Evolutionary conservation across 352 stramenopile genomes (phyloP).

Genomic region (Aphanomyces stellatus): DNA sequence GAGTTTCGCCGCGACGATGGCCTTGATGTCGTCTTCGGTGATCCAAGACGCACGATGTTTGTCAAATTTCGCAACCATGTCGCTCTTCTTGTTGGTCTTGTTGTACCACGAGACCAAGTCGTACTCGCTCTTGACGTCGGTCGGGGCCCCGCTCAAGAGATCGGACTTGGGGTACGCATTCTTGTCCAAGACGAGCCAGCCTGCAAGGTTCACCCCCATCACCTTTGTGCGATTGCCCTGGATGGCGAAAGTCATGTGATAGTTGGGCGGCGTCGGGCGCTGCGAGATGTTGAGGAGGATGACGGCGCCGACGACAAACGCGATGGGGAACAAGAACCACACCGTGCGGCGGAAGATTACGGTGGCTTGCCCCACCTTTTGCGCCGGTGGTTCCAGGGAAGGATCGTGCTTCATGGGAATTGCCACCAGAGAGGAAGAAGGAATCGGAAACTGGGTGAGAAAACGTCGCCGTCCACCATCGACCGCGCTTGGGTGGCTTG

Average conservation of each 20-base stretch:
- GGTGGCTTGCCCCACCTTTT: neutral
- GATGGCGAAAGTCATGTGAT: slow-evolving; percentile 26
- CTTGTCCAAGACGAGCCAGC: slow-evolving; percentile 27
- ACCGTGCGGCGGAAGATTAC: neutral
- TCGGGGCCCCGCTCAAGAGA: slow-evolving; percentile 24
- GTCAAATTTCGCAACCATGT: slow-evolving; percentile 2
- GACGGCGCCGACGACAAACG: neutral
- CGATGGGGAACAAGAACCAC: slow-evolving; percentile 11
- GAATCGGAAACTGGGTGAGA: neutral
- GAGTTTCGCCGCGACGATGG: slow-evolving; percentile 30
- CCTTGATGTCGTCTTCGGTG: slow-evolving; percentile 33
- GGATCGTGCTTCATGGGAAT: neutral
- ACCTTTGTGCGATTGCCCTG: slow-evolving; percentile 18
- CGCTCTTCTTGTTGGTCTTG: neutral
- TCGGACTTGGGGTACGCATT: slow-evolving; percentile 21
- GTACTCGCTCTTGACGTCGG: neutral
- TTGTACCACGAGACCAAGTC: neutral
- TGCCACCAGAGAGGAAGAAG: neutral
- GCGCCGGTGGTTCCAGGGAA: neutral
- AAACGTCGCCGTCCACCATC: neutral
- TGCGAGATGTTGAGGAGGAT: slow-evolving; percentile 5
- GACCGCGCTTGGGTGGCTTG: no score
- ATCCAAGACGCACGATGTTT: slow-evolving; percentile 11
- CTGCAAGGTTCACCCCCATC: slow-evolving; percentile 27
- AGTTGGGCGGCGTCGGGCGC: neutral